Conservation (phyloP, 306 rosid species). For the Cucumis hystrix region DNA sequence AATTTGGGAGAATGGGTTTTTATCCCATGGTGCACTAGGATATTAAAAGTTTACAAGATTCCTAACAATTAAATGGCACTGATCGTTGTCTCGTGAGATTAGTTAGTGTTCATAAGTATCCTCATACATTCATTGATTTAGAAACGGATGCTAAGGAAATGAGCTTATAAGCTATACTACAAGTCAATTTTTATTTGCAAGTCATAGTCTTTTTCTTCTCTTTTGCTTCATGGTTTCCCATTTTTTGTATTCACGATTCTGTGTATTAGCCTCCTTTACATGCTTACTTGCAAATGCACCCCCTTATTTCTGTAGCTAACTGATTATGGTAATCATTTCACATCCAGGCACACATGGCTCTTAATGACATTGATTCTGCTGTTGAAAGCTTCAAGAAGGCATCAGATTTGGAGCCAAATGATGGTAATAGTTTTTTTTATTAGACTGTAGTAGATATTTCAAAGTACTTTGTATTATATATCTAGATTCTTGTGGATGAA, state of each 20-base stretch:
- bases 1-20: neutral
- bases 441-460: neutral
- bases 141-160: neutral
- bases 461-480: neutral
- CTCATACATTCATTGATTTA: neutral
- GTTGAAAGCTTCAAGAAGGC: conserved; percentile 80
- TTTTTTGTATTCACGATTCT: neutral
- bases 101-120: neutral
- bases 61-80: neutral
- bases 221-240: neutral
- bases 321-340: conserved; percentile 10
- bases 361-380: conserved; percentile 83
- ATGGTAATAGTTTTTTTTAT: conserved; percentile 30
- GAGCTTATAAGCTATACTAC: neutral
- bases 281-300: neutral
- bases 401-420: conserved; percentile 70
- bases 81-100: neutral
- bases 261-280: neutral
- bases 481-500: neutral
- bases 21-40: neutral
- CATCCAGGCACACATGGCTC: conserved; percentile 68
- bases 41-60: neutral
- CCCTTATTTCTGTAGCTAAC: neutral
- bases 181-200: neutral
- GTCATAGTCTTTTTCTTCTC: neutral